Evolutionary conservation across 2,329 filamentous ascomycete species (phyloP).

Genomic region (Ophiostoma tasmaniense): DNA sequence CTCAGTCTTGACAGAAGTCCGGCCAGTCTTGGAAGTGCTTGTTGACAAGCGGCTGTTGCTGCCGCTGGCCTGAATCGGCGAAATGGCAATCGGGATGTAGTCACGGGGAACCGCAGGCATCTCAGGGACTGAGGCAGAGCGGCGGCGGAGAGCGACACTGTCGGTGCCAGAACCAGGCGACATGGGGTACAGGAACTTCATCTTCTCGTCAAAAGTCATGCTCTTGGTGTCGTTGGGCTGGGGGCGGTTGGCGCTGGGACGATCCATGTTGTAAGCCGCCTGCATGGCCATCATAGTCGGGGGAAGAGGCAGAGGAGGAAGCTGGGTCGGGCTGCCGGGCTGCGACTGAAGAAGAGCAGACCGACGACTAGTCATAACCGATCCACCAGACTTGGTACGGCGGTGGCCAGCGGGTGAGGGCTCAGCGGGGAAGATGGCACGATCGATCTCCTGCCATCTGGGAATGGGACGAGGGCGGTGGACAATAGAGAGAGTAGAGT

Average conservation of each 20-base stretch:
- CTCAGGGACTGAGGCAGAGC: slow-evolving; percentile 36
- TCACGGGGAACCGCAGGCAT: slow-evolving; percentile 33
- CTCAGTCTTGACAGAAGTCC: slow-evolving; percentile 32
- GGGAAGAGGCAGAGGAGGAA: slow-evolving; percentile 49
- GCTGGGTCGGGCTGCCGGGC: slow-evolving; percentile 39
- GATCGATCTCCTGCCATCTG: slow-evolving; percentile 38
- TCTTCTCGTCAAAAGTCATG: slow-evolving; percentile 52
- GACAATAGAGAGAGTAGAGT: slow-evolving; percentile 34
- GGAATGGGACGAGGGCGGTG: slow-evolving; percentile 50
- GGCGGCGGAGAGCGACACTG: slow-evolving; percentile 23
- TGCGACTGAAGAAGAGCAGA: slow-evolving; percentile 35
- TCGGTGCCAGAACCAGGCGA: slow-evolving; percentile 24
- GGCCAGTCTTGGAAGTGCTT: slow-evolving; percentile 31
- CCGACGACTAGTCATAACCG: slow-evolving; percentile 34
- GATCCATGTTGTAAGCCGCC: slow-evolving; percentile 15
- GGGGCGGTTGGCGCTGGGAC: slow-evolving; percentile 28
- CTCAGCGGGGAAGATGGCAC: slow-evolving; percentile 41
- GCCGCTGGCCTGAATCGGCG: slow-evolving; percentile 21
- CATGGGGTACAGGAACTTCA: slow-evolving; percentile 41
- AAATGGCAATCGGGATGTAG: slow-evolving; percentile 23
- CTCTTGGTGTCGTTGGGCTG: slow-evolving; percentile 46
- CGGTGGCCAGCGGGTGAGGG: slow-evolving; percentile 35
- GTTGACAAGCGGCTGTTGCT: slow-evolving; percentile 24
- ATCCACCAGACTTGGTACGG: slow-evolving; percentile 43
- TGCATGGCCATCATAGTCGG: slow-evolving; percentile 34